A percentile compares a stretch with the other conserved stretches of the same genome.
phyloP scores from a whole-genome alignment of 805 yeast genomes.

The Teunomyces kruisii region DNA sequence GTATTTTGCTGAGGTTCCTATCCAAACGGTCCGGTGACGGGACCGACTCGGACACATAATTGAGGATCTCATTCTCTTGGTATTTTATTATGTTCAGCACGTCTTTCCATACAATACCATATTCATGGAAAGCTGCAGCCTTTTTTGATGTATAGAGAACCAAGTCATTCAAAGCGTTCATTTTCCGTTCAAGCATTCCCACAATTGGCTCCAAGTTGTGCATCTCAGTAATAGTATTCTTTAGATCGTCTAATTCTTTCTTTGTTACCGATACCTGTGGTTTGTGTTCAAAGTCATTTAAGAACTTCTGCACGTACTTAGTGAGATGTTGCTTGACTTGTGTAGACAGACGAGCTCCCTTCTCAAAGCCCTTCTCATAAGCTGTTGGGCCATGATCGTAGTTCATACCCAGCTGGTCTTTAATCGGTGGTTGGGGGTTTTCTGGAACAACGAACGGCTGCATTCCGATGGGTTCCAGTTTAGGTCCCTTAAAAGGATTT shows the following conservation, averaged over 20 bases:
- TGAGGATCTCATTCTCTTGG: slow-evolving; percentile 26
- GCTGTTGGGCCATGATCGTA: slow-evolving; percentile 28
- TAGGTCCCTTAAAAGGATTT: neutral
- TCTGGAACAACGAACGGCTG: slow-evolving; percentile 18
- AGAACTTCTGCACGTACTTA: slow-evolving; percentile 9
- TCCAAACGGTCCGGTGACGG: slow-evolving; percentile 4
- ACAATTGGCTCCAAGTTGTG: slow-evolving; percentile 35
- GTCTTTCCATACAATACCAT: slow-evolving; percentile 29
- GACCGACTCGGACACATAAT: slow-evolving; percentile 9
- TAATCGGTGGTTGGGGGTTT: neutral
- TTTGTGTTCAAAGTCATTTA: neutral
- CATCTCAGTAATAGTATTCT: slow-evolving; percentile 34
- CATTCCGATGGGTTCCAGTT: slow-evolving; percentile 16
- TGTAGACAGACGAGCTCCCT: slow-evolving; percentile 31
- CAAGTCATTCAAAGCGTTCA: slow-evolving; percentile 27
- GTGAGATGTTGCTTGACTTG: slow-evolving; percentile 7
- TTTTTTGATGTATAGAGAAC: slow-evolving; percentile 21
- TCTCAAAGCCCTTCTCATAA: slow-evolving; percentile 34
- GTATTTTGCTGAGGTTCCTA: neutral
- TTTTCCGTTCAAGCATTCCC: slow-evolving; percentile 26
- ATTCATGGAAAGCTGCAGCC: slow-evolving; percentile 29
- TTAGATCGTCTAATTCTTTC: slow-evolving; percentile 4
- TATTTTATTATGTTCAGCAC: slow-evolving; percentile 16
- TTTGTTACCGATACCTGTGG: neutral
- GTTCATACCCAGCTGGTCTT: slow-evolving; percentile 3